Evolutionary conservation across 805 yeast genomes (phyloP), one percentile per base, ranked within the genome.

Genomic region (Ogataea salicorniae): DNA sequence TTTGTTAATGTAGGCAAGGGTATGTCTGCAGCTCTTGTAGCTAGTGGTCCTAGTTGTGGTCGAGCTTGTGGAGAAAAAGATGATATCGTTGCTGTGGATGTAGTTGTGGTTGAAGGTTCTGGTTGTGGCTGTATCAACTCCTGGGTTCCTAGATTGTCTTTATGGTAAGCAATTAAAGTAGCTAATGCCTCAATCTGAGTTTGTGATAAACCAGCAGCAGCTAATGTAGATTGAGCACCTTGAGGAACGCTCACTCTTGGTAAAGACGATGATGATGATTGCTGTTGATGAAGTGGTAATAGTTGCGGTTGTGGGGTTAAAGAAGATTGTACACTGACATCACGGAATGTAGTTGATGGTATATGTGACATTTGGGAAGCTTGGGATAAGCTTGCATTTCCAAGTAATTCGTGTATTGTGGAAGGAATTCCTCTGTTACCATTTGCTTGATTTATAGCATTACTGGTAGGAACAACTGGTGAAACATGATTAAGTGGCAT

Each of bases 101-200:
- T 6, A 15, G 38, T 2, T n/a, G 40, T 20, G 20, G 20, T 20
- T 20, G 20, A 20, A n/a, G n/a, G n/a, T n/a, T 20, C 34, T 22
- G 31, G 20, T 39, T n/a, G 34, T 11, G 14, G 26, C 1, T 7
- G 15, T 11, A 11, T 15, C 16, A 16, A 26, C 22, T 23, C 47
- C 42, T 7, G 47, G 48, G 23, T 26, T 26, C 45, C 51, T 18
- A 53, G 35, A 26, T 56, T 46, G 22, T 58, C 63, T 45, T 70
- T 64, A 62, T 85, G 85, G 55, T 82, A 86, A 0, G 90, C 91
- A 33, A 85, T 79, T 44, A 85, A 70, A 0, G 87, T 87, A 6
- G 87, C 81, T 34, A 86, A 68, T 2, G 88, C 80, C 57, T 83
- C 87, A 14, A 86, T 84, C 61, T 86, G 94, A 35, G 80, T 80